Percentiles rank a stretch among this genome's conserved stretches.
Evolutionary conservation across 225 moss, liverwort and hornwort genomes (phyloP).

Genomic region (Rhytidiadelphus loreus): DNA sequence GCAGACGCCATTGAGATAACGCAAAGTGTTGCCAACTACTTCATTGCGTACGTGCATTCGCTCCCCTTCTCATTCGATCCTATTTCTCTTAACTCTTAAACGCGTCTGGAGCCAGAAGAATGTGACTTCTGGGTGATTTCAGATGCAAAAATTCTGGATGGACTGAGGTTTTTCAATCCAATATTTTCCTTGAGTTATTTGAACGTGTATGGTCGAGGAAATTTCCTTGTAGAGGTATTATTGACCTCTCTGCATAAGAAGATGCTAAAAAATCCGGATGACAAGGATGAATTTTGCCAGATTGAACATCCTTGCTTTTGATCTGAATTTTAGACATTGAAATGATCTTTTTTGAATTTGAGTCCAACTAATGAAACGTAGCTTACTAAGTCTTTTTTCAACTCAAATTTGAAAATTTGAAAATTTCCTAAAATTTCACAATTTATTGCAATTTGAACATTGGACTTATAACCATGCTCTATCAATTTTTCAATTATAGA

Average conservation of each 20-base stretch:
- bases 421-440: too few species aligned
- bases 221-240: background rate
- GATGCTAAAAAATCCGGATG: background rate
- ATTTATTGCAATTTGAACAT: background rate
- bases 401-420: background rate
- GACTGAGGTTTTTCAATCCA: background rate
- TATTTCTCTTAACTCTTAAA: background rate
- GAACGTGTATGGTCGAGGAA: background rate
- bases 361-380: background rate
- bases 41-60: constrained; percentile 40
- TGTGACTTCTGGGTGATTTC: background rate
- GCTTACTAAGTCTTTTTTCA: background rate
- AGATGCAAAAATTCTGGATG: background rate
- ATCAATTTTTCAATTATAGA: background rate
- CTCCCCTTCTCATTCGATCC: background rate
- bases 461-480: background rate
- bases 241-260: background rate
- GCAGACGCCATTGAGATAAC: constrained; percentile 52
- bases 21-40: constrained; percentile 66
- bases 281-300: background rate
- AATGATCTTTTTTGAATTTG: background rate
- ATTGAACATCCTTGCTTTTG: background rate
- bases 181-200: background rate
- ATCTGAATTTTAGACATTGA: background rate
- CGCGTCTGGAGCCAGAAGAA: background rate